Base-by-base conservation (phyloP, 2,329 filamentous ascomycete genomes). In the Calonectria multiphialidica region DNA sequence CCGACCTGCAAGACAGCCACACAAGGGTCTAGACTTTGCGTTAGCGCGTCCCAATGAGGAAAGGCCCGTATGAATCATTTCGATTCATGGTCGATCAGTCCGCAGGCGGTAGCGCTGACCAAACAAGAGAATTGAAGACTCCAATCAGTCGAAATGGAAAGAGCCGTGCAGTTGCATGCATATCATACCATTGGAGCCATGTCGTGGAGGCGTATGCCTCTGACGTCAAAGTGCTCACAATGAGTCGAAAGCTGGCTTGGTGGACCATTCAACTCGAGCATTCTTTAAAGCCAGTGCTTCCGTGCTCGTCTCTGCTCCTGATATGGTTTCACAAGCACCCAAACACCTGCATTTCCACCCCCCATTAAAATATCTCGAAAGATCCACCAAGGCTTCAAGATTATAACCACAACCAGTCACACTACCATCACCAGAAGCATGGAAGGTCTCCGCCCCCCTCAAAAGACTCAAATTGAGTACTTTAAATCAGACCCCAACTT, bases 391-490 rank as follows among this genome's bases (percentile, higher is more conserved):
- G 16, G 21, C 21, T 18, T n/a, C 28, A 25, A 2, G 7, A 64
- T 64, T 47, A 47, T 28, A 0, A 30, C 23, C 18, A 49, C 15
- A 33, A 40, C 35, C 21, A 30, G 7, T 15, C 53, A 40, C 2
- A 23, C 35, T 5, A 37, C 62, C 8, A 37, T 28, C 16, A 42
- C 35, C 7, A 40, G 13, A 21, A 40, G 5, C 33, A 59, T 59
- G 53, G 53, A 59, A 16, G 53, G 53, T 21, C 35, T 33, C 16
- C 53, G 53, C 15, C 53, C 53, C 9, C 53, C 53, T 59, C 53
- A 33, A 13, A 78, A 75, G 42, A 16, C 61, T 1, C 33, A 49
- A 2, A 53, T 49, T 23, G 70, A 79, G 2, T 75, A 77, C 12
- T 59, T 75, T 18, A 47, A 77, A 13, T 12, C 66, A 2, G 33